Percentiles rank a stretch among this genome's conserved stretches.
These are phyloP conservation scores for Vigna reflexopilosa DNA, from an alignment of 306 rosid genomes.

Conservation along the genomic window DNA sequence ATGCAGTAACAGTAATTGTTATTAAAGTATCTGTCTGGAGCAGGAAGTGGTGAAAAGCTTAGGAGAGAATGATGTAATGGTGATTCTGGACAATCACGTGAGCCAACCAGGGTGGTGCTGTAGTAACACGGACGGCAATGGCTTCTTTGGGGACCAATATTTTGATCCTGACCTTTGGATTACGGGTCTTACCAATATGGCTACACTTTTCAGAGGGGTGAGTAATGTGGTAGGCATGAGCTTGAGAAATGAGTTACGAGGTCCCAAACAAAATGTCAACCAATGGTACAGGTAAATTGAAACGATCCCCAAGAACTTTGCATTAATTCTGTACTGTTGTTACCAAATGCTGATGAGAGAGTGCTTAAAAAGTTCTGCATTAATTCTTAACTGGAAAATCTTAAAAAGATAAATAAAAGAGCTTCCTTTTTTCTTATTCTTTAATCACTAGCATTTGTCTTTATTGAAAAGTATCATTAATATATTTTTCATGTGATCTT, in stretches of 20 bases:
- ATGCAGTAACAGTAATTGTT: not conserved
- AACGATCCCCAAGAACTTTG: not conserved
- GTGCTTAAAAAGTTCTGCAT: too few species aligned
- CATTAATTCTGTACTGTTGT: not conserved
- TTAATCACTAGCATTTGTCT: too few species aligned
- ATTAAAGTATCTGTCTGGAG: too few species aligned
- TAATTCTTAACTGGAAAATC: too few species aligned
- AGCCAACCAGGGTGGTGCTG: conserved; percentile 86
- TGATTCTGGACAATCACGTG: conserved; percentile 78
- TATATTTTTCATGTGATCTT: too few species aligned
- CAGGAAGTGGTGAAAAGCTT: conserved; percentile 71
- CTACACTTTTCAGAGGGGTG: conserved; percentile 65
- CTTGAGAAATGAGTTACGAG: conserved; percentile 84
- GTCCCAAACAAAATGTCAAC: conserved; percentile 66
- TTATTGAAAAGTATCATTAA: too few species aligned
- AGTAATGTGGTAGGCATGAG: conserved; percentile 78
- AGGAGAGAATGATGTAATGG: conserved; percentile 69
- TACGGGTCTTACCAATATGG: conserved; percentile 70
- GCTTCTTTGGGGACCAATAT: conserved; percentile 78
- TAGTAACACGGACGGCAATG: conserved; percentile 65
- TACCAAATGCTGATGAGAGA: too few species aligned
- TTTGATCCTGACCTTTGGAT: conserved; percentile 75
- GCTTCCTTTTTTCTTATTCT: too few species aligned
- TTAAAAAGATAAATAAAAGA: too few species aligned
- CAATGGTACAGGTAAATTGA: conserved; percentile 64